phyloP scores from a whole-genome alignment of 2,329 filamentous ascomycete genomes.

The Coleophoma crateriformis region DNA sequence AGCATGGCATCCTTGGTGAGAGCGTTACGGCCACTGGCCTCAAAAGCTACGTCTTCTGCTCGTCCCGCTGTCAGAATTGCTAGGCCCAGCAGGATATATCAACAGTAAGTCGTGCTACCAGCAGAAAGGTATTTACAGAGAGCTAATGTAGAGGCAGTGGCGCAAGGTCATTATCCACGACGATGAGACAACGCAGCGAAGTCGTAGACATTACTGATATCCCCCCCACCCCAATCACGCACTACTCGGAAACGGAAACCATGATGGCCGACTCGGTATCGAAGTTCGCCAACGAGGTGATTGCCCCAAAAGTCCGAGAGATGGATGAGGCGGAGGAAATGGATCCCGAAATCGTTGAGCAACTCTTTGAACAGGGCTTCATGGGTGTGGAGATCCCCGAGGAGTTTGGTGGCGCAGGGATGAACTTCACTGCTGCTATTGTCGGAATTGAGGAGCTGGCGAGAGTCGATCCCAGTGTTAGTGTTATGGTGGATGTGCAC shows the following conservation, averaged over 20 bases:
- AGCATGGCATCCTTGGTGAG: conserved; percentile 43
- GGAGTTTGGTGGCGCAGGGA: conserved; percentile 91
- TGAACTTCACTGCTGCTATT: conserved; percentile 98
- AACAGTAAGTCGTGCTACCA: conserved; percentile 28
- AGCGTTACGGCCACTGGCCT: conserved; percentile 37
- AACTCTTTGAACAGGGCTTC: conserved; percentile 92
- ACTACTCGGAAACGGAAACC: conserved; percentile 82
- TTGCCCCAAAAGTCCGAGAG: conserved; percentile 85
- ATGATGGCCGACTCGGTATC: conserved; percentile 86
- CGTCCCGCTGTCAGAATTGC: conserved; percentile 32
- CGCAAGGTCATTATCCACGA: conserved; percentile 54
- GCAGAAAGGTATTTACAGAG: neutral
- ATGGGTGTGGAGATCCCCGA: conserved; percentile 98
- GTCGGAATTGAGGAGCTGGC: conserved; percentile 96
- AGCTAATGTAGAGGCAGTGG: conserved; percentile 17
- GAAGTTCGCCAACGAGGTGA: conserved; percentile 84
- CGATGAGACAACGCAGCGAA: conserved; percentile 46
- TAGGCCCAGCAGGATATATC: conserved; percentile 30
- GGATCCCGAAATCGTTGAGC: conserved; percentile 83
- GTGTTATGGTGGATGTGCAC: conserved; percentile 93
- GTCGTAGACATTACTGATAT: conserved; percentile 65
- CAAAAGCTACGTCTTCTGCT: conserved; percentile 28
- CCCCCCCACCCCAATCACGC: conserved; percentile 86
- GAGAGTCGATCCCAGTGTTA: conserved; percentile 88
- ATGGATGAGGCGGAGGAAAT: conserved; percentile 97